phyloP scores from a whole-genome alignment of 2,329 filamentous ascomycete species.

The Zopfia rhizophila region DNA sequence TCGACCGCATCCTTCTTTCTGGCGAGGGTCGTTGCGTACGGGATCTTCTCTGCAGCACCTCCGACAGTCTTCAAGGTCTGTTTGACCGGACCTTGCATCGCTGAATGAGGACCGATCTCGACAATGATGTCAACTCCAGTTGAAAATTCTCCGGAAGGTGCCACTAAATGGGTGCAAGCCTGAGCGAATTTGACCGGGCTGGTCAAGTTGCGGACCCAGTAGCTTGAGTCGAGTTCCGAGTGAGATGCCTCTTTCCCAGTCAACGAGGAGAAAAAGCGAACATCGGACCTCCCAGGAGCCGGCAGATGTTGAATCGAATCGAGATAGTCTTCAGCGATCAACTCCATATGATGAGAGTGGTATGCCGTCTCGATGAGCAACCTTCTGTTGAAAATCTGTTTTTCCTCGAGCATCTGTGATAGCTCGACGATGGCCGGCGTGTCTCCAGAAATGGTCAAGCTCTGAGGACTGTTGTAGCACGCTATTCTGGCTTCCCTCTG shows the following conservation, averaged over 20 bases:
- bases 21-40: constrained; percentile 33
- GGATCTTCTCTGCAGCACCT: constrained; percentile 26
- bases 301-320: constrained; percentile 33
- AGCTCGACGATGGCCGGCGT: constrained; percentile 49
- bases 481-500: constrained; percentile 28
- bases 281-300: constrained; percentile 26
- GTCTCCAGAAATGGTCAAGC: constrained; percentile 60
- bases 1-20: constrained; percentile 35
- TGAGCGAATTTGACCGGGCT: constrained; percentile 18
- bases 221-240: constrained; percentile 23
- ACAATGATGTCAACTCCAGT: constrained; percentile 26
- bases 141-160: constrained; percentile 6
- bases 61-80: constrained; percentile 31
- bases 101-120: constrained; percentile 38
- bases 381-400: constrained; percentile 51
- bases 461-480: constrained; percentile 53
- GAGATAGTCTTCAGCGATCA: constrained; percentile 35
- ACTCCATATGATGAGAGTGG: constrained; percentile 47
- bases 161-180: not conserved
- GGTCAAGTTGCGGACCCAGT: constrained; percentile 41
- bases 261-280: constrained; percentile 30
- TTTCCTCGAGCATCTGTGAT: constrained; percentile 46
- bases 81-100: constrained; percentile 36
- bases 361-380: constrained; percentile 59
- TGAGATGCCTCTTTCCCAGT: constrained; percentile 20